phyloP scores from a whole-genome alignment of 805 yeast species.

The Candida odintsovae region DNA sequence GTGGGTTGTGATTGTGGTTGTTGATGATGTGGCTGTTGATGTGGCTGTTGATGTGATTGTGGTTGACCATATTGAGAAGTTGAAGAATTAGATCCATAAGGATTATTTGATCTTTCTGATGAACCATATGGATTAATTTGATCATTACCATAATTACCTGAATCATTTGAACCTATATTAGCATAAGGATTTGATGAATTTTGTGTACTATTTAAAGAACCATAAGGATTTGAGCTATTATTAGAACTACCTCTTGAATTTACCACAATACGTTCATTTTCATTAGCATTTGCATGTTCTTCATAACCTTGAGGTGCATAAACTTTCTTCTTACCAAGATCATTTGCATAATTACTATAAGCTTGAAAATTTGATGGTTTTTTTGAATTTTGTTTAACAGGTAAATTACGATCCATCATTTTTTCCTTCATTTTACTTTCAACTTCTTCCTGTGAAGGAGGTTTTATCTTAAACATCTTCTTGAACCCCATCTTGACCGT shows the following conservation, averaged over 20 bases:
- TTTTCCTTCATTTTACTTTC: slow-evolving; percentile 35
- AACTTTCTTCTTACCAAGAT: slow-evolving; percentile 28
- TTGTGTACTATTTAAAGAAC: neutral
- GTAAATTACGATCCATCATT: slow-evolving; percentile 38
- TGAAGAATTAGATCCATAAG: neutral
- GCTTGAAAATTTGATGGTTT: slow-evolving; percentile 41
- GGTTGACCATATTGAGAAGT: neutral
- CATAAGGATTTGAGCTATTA: slow-evolving; percentile 2
- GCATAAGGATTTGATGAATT: slow-evolving; percentile 14
- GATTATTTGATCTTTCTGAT: neutral
- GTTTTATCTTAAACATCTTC: slow-evolving; percentile 37
- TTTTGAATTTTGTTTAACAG: slow-evolving; percentile 22
- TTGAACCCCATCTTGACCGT: slow-evolving; percentile 39
- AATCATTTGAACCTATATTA: slow-evolving; percentile 1
- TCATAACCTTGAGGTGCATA: slow-evolving; percentile 37
- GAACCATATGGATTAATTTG: slow-evolving; percentile 9
- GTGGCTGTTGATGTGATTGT: neutral
- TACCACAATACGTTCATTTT: neutral
- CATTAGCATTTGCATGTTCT: slow-evolving; percentile 19
- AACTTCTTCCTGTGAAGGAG: slow-evolving; percentile 41
- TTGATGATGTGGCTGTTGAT: neutral
- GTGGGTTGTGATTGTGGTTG: slow-evolving; percentile 1
- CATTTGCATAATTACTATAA: slow-evolving; percentile 41
- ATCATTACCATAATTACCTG: slow-evolving; percentile 8
- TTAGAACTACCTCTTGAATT: neutral